phyloP scores from a whole-genome alignment of 148 eudicot species.

The Limonium bicolor region DNA sequence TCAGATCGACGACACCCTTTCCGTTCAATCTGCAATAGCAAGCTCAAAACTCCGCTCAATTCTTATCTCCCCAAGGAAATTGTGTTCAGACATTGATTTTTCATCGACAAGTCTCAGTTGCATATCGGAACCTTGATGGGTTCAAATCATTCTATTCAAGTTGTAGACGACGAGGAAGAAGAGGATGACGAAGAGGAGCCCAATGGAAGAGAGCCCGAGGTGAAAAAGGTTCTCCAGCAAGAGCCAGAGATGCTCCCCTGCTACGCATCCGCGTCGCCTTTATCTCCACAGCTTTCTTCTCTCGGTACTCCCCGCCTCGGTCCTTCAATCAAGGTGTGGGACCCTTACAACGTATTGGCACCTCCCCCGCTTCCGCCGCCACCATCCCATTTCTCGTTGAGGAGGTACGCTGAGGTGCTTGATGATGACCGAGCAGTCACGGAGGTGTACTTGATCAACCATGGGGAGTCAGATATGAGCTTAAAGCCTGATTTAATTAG shows the following conservation, averaged over 20 bases:
- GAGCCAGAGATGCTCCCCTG: slow-evolving; percentile 99
- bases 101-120: no score
- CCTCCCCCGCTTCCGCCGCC: slow-evolving; percentile 51
- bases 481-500: slow-evolving; percentile 70
- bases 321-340: slow-evolving; percentile 99
- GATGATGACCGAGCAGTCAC: slow-evolving; percentile 28
- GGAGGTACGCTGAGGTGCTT: slow-evolving; percentile 30
- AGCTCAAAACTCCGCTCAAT: no score
- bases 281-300: slow-evolving; percentile 86
- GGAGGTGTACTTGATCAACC: slow-evolving; percentile 67
- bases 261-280: slow-evolving; percentile 89
- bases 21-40: no score
- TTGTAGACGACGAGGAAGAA: slow-evolving; percentile 37
- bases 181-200: slow-evolving; percentile 28
- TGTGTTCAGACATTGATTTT: no score
- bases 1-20: no score
- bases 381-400: slow-evolving; percentile 29
- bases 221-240: slow-evolving; percentile 70
- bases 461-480: slow-evolving; percentile 77
- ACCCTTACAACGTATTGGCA: slow-evolving; percentile 85
- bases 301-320: slow-evolving; percentile 79
- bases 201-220: slow-evolving; percentile 13
- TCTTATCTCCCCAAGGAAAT: no score
- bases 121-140: no score
- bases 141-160: slow-evolving; percentile 55